Base-by-base conservation (phyloP, 2,329 filamentous ascomycete species). In the Monosporascus sp. region DNA sequence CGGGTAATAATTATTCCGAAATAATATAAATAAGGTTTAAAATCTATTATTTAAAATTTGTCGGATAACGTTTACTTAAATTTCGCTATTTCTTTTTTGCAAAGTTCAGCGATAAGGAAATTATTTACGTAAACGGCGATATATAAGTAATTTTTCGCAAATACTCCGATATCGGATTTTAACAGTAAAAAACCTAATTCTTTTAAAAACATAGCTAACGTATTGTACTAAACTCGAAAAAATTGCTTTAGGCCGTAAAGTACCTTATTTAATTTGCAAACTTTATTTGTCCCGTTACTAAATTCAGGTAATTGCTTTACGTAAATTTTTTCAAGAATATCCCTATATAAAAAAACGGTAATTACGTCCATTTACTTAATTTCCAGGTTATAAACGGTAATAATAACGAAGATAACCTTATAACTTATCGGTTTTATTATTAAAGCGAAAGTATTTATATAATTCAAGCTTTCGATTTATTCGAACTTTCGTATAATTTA, bases 291-390 rank as follows among this genome's bases (percentile, higher is more conserved):
- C 16, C 27, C n/a, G 40, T 55, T 52, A 4, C 52, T 50, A 52
- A 49, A 55, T 20, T 41, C 47, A 37, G 50, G 37, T 5, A 31
- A 38, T 50, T 52, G 44, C 52, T 55, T 43, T 26, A 55, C 17
- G 41, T 53, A 53, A 43, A 53, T 50, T 16, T 53, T 46, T n/a
- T n/a, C n/a, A n/a, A n/a, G n/a, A n/a, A n/a, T n/a, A n/a, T n/a
- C n/a, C n/a, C n/a, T n/a, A n/a, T n/a, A n/a, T n/a, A n/a, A n/a
- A n/a, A n/a, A n/a, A n/a, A n/a, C n/a, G n/a, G n/a, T n/a, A n/a
- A n/a, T n/a, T n/a, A n/a, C n/a, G n/a, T 53, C 53, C 49, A 56
- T 56, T 52, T 56, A 51, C 51, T 56, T 50, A 17, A 56, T 6
- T 53, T 56, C 47, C 16, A 56, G 49, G 9, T 56, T 49, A 40